Evolutionary conservation across 208 protist species (phyloP).

Genomic region (Trypanosoma avium): DNA sequence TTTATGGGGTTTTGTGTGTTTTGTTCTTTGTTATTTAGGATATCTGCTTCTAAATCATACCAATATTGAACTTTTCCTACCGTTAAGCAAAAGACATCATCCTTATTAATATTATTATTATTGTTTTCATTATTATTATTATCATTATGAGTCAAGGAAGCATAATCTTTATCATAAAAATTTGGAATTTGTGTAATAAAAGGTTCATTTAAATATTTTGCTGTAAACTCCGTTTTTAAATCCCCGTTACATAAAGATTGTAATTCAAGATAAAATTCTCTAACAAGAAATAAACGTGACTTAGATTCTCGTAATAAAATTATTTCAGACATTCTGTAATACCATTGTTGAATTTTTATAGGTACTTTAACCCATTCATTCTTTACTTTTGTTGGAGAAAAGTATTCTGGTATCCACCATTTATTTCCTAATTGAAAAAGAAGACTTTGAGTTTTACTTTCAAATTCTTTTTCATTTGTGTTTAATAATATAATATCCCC

Average conservation of each 20-base stretch:
- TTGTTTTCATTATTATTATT: constrained; percentile 1
- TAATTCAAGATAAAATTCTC: too few species aligned
- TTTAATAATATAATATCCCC: constrained; percentile 44
- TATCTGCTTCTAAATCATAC: constrained; percentile 1
- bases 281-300: too few species aligned
- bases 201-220: too few species aligned
- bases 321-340: neutral
- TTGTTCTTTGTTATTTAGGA: too few species aligned
- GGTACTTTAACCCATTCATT: constrained; percentile 1
- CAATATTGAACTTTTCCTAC: constrained; percentile 4
- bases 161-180: too few species aligned
- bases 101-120: constrained; percentile 2
- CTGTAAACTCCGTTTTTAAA: neutral
- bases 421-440: neutral
- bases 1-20: too few species aligned
- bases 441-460: constrained; percentile 1
- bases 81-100: constrained; percentile 1
- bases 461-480: neutral
- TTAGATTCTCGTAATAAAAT: neutral
- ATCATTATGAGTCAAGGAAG: neutral
- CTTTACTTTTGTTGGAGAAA: neutral
- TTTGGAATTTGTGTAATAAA: too few species aligned
- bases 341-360: neutral
- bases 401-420: neutral
- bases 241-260: too few species aligned